These are phyloP conservation scores for Myriosclerotinia curreyana DNA, from an alignment of 2,329 filamentous ascomycete genomes.

Conservation along the genomic window DNA sequence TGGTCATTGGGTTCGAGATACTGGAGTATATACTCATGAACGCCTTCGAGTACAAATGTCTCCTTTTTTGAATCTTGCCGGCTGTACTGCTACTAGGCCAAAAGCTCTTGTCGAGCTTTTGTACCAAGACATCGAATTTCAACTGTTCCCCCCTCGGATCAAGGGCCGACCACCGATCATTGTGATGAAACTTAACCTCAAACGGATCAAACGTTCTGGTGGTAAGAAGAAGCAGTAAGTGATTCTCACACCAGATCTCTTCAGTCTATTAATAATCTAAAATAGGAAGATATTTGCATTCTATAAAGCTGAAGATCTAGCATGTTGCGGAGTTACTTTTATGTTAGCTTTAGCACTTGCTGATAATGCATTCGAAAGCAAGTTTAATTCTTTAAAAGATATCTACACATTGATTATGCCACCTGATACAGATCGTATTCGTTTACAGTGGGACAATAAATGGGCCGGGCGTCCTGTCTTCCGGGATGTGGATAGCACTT, in stretches of 20 bases:
- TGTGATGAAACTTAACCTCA: conserved; percentile 32
- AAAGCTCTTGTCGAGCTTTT: conserved; percentile 34
- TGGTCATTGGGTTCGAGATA: too few species aligned
- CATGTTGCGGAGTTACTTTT: conserved; percentile 28
- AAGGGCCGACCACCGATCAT: conserved; percentile 29
- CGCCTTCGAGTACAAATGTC: too few species aligned
- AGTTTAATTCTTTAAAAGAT: conserved; percentile 27
- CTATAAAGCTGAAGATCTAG: conserved; percentile 30
- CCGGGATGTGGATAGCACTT: conserved; percentile 29
- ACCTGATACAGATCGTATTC: conserved; percentile 26
- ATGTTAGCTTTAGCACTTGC: conserved; percentile 34
- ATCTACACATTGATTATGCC: conserved; percentile 35
- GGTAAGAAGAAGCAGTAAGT: conserved; percentile 31
- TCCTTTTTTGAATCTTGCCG: too few species aligned
- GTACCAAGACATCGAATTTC: conserved; percentile 35
- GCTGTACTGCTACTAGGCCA: conserved; percentile 33
- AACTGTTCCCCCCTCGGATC: conserved; percentile 31
- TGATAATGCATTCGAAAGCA: conserved; percentile 32
- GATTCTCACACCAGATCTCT: background rate
- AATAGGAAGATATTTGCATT: conserved; percentile 34
- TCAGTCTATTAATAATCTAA: conserved; percentile 20
- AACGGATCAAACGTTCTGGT: conserved; percentile 34
- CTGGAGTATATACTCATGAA: too few species aligned
- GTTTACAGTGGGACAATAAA: conserved; percentile 31
- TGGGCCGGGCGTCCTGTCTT: conserved; percentile 32